Evolutionary conservation across 2,329 filamentous ascomycete species (phyloP), one percentile per base, ranked within the genome.

Genomic region (Aspergillus texensis): DNA sequence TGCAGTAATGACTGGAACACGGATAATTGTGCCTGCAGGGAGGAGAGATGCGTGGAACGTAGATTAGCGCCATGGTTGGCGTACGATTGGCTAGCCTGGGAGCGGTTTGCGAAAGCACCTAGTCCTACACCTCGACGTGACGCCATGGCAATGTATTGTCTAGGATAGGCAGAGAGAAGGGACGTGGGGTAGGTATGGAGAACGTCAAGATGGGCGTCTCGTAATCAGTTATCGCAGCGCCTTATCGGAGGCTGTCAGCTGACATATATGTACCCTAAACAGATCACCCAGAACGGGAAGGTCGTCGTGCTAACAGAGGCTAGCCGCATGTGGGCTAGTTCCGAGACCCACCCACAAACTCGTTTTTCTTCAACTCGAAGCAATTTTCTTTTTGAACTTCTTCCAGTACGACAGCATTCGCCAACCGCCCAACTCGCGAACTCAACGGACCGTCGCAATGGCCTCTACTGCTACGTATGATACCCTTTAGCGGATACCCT

Each of bases 1-100:
- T 97, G 93, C 6, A 99, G 88, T 12, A 97, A 86, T 21, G 93
- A 95, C 74, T 96, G 93, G 85, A 99, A 99, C 74, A 98, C 94
- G 68, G 93, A 90, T 66, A 99, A 90, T 77, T 99, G 95, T 43
- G 93, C 96, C 73, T 93, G 90, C 70, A 99, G 89, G 21, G 94
- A 94, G 69, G 89, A 87, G 55, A 93, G 88, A 79, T 98, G 94
- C 71, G 88, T 89, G 62, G 87, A 91, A 67, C 94, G 92, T n/a
- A 99, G 89, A 57, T 87, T 89, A 66, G 89, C 91, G 75, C 95
- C 95, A 83, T 97, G 94, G 30, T 88, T 90, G 64, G 94, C 93
- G 82, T 94, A 98, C 73, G 95, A 94, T 59, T 94, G 91, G 32
- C 90, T 92, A 11, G 93, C 91, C 67, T 97, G 88, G 60, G 89